phyloP scores from a whole-genome alignment of 768 basidiomycete species.

The Collybia mongolica region DNA sequence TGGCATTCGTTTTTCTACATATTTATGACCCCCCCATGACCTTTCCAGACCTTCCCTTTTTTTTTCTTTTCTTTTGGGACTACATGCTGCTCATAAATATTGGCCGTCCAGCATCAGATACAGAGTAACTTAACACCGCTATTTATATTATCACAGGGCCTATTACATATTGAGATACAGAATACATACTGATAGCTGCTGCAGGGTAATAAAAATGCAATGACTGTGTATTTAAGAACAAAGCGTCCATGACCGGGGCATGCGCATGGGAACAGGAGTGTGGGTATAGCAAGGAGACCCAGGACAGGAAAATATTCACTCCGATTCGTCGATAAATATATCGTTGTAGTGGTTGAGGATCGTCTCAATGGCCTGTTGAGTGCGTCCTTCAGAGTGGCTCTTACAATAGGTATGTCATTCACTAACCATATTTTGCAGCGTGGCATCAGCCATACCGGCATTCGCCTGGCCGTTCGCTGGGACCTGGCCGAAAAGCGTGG shows the following conservation, averaged over 20 bases:
- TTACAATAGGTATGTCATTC: background rate
- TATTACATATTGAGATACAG: slow-evolving; percentile 17
- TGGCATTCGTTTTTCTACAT: background rate
- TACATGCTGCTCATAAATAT: background rate
- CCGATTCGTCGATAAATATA: slow-evolving; percentile 92
- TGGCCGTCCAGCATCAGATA: background rate
- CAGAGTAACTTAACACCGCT: background rate
- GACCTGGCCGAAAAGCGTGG: slow-evolving; percentile 87
- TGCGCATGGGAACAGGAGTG: slow-evolving; percentile 11
- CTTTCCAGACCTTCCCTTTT: background rate
- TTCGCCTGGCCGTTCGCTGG: slow-evolving; percentile 49
- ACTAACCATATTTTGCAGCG: slow-evolving; percentile 69
- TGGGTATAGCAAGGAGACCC: slow-evolving; percentile 2
- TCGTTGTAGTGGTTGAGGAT: slow-evolving; percentile 93
- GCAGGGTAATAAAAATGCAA: slow-evolving; percentile 5
- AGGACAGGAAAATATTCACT: slow-evolving; percentile 25
- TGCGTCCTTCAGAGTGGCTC: slow-evolving; percentile 10
- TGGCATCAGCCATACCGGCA: slow-evolving; percentile 66
- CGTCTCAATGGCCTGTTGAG: slow-evolving; percentile 83
- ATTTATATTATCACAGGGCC: slow-evolving; percentile 1
- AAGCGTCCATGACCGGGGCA: slow-evolving; percentile 25
- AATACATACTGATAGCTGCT: slow-evolving; percentile 4
- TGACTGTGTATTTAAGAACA: slow-evolving; percentile 8
- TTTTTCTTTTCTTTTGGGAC: slow-evolving; percentile 1
- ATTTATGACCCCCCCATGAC: background rate